Percentiles rank a stretch among this genome's conserved stretches.
Evolutionary conservation across 352 stramenopile genomes (phyloP).

Genomic region (Globisporangium cylindrosporum): DNA sequence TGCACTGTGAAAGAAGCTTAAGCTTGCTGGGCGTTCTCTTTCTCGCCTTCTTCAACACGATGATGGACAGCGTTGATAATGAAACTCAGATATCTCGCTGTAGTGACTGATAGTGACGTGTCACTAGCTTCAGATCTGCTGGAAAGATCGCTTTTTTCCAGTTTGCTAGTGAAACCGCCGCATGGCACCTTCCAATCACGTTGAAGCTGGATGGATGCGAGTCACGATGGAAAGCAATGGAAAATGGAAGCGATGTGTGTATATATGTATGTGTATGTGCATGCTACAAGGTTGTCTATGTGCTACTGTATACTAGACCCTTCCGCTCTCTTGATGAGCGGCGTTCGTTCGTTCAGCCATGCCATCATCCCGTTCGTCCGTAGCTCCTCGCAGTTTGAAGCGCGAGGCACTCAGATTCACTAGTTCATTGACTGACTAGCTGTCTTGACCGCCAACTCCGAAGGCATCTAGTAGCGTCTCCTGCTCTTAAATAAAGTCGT

Average conservation of each 20-base stretch:
- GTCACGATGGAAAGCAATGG: neutral
- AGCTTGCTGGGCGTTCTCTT: no score
- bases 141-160: neutral
- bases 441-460: neutral
- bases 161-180: neutral
- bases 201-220: slow-evolving; percentile 2
- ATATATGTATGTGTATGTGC: neutral
- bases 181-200: neutral
- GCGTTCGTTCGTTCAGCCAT: neutral
- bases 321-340: neutral
- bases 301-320: neutral
- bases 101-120: neutral
- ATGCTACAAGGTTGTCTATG: neutral
- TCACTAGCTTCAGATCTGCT: neutral
- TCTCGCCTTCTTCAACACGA: neutral
- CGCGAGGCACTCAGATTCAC: neutral
- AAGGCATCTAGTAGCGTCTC: neutral
- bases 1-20: slow-evolving; percentile 2
- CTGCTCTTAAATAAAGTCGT: slow-evolving; percentile 70
- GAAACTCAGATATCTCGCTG: neutral
- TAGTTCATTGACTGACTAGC: neutral
- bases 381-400: neutral
- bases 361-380: neutral
- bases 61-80: neutral
- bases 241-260: neutral